Conservation (phyloP, 1,139 yeast species). For the Candida dubliniensis region DNA sequence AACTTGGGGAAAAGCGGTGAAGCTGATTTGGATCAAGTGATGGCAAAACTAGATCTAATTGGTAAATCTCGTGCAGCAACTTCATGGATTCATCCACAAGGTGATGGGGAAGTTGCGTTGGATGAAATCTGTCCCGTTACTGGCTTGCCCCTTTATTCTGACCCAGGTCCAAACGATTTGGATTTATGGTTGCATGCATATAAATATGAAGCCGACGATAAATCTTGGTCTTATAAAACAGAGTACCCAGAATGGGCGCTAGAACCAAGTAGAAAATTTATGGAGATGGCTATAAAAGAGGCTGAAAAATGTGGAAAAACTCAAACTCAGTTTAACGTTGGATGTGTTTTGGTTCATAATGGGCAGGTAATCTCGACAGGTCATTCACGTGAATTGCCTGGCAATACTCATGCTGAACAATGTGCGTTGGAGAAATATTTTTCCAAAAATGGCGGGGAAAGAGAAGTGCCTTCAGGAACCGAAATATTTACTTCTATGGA, state of each 20-base stretch:
- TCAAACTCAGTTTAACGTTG: conserved; percentile 88
- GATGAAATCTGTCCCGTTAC: conserved; percentile 66
- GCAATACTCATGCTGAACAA: conserved; percentile 98
- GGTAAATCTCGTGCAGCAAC: conserved; percentile 71
- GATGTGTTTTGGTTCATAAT: conserved; percentile 76
- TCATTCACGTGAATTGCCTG: conserved; percentile 85
- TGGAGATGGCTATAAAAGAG: conserved; percentile 67
- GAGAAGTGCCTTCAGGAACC: conserved; percentile 69
- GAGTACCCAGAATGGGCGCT: conserved; percentile 87
- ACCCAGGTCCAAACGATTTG: conserved; percentile 84
- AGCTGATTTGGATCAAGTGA: conserved; percentile 48
- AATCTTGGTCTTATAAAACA: conserved; percentile 75
- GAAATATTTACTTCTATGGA: conserved; percentile 96
- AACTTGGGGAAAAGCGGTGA: conserved; percentile 54
- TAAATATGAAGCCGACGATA: conserved; percentile 59
- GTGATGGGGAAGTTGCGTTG: conserved; percentile 60
- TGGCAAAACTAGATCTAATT: conserved; percentile 51
- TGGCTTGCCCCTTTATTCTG: conserved; percentile 73
- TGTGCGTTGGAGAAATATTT: conserved; percentile 84
- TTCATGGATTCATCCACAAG: conserved; percentile 63
- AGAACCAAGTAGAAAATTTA: conserved; percentile 52
- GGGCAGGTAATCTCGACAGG: conserved; percentile 75
- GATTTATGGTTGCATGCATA: conserved; percentile 91
- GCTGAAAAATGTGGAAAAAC: conserved; percentile 85
- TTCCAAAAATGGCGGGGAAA: conserved; percentile 26